Base-by-base conservation (phyloP, 1,284 basidiomycete genomes). In the Trichosporon sp. region DNA sequence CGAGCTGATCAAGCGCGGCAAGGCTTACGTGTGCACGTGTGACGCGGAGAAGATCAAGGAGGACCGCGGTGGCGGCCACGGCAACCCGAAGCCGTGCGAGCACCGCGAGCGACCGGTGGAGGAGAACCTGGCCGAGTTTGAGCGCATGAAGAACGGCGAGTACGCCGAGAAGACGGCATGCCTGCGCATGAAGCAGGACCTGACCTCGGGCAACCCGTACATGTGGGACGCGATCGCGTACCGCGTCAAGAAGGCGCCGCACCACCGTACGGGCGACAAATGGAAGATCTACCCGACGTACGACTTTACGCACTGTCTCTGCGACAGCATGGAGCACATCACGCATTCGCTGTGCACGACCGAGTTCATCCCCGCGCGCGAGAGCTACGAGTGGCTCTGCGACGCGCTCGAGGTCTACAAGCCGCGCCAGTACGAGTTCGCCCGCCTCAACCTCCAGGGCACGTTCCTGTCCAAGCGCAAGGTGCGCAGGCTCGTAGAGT, bases 141-240 rank as follows among this genome's bases (percentile, higher is more conserved):
- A 93, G 84, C 90, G 88, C 73, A 99, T 99, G 97, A 94, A 91
- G 85, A 87, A 91, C 72, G 97, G 97, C 16, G 88, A 90, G 76
- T 98, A 96, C 85, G 87, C 89, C 69, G 94, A 95, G 59, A 94
- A 95, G 77, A 90, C 95, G 83, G 95, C 92, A 19, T 93, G 92
- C 75, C 85, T 99, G 67, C 90, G 97, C 64, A 99, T 99, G 97
- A 99, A 99, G 86, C 94, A 96, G 86, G 93, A 99, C 81, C 85
- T 99, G 48, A 88, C 90, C 68, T 92, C 94, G 73, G 92, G 92
- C 11, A 99, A 99, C 84, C 96, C 97, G 31, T 95, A 96, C 85
- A 98, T 99, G 96, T 99, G 97, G 97, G 97, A 99, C 85, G 85
- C 98, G 70, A 93, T 98, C 65, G 96, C 96, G 16, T 99, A 99